Base-by-base conservation (phyloP, 2,329 filamentous ascomycete species). In the Fusarium chlamydosporum region DNA sequence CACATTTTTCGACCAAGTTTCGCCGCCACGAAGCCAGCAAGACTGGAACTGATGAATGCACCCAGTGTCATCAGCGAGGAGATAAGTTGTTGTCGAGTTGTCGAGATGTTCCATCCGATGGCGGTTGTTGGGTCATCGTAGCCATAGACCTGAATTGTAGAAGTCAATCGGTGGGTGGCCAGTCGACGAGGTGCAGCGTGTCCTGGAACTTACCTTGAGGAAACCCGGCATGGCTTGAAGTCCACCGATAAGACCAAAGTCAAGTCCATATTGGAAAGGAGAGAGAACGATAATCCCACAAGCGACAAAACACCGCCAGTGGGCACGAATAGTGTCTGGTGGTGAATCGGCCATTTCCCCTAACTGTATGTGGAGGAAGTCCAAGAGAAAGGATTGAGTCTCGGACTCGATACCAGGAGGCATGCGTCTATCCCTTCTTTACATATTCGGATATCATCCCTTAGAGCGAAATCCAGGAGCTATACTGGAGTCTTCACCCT, bases 81-180 rank as follows among this genome's bases (percentile, higher is more conserved):
- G 9, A 72, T 72, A 0, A 72, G 61, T 18, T 72, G 70, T 9
- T 72, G 70, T 16, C 70, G 46, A 5, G 61, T 73, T 3, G 70
- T 72, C 6, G 63, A 62, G 6, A 72, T 72, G 35, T 72, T 72
- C 70, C 70, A 72, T 7, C 70, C 70, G 29, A 72, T 73, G 5
- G 68, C 70, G 1, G 68, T 72, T 50, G 60, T 57, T 1, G 70
- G 70, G 5, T 61, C 68, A 52, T 35, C 37, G 27, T 73, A 72
- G 7, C 70, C 70, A 27, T 73, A 72, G 5, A 72, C 43, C 70
- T 72, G 12, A 9, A 27, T 7, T 1, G 7, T 4, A 2, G 2
- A 7, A 13, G 20, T 70, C 3, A 38, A 27, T 10, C 6, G 27
- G 8, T 26, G 5, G 13, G 1, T 34, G 7, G 7, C 12, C 1